phyloP scores from a whole-genome alignment of 2,329 filamentous ascomycete genomes.

The Macrophomina phaseolina region DNA sequence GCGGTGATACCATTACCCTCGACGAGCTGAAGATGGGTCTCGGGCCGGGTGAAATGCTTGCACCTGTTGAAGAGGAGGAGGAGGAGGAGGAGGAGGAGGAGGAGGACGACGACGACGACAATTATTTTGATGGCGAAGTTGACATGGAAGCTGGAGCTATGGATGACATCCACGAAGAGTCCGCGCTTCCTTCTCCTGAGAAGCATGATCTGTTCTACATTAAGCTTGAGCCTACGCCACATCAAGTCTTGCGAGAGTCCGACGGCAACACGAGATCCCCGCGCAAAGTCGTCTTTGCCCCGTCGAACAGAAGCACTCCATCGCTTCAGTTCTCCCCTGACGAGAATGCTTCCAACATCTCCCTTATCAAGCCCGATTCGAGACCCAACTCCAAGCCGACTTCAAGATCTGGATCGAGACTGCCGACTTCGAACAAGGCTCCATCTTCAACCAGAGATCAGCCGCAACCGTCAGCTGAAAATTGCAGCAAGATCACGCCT shows the following conservation, averaged over 20 bases:
- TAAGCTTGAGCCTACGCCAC: conserved; percentile 39
- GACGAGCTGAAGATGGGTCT: conserved; percentile 66
- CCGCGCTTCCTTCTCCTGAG: conserved; percentile 36
- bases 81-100: conserved; percentile 36
- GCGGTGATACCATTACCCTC: conserved; percentile 70
- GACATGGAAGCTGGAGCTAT: conserved; percentile 29
- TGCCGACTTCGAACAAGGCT: conserved; percentile 30
- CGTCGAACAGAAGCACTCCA: conserved; percentile 33
- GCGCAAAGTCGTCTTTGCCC: conserved; percentile 47
- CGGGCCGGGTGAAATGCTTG: conserved; percentile 59
- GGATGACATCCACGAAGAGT: conserved; percentile 29
- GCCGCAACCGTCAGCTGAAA: conserved; percentile 4
- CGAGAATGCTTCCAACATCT: conserved; percentile 42
- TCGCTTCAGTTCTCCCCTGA: conserved; percentile 41
- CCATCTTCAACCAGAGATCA: neutral
- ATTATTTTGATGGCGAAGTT: conserved; percentile 32
- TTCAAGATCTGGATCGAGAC: conserved; percentile 30
- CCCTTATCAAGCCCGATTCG: conserved; percentile 32
- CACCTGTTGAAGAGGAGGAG: conserved; percentile 38
- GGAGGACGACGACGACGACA: conserved; percentile 33
- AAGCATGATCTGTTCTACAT: conserved; percentile 40
- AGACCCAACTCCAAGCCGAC: neutral
- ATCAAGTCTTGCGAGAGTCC: conserved; percentile 42
- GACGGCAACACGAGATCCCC: conserved; percentile 43
- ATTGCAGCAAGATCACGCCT: conserved; percentile 2